These are phyloP conservation scores for Vanderwaltozyma yarrowii DNA, from an alignment of 805 yeast species.

Conservation along the genomic window DNA sequence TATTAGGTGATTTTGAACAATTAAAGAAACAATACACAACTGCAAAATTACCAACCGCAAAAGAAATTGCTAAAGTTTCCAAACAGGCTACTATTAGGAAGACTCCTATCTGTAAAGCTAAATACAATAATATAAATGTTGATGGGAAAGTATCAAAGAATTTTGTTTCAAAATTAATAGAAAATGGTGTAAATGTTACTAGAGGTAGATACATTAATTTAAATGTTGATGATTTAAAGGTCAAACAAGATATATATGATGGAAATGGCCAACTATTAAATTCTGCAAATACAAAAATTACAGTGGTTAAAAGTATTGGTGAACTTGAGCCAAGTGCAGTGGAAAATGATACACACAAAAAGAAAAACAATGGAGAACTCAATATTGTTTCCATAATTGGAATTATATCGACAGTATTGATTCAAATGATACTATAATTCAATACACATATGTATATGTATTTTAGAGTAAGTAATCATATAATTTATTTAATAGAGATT, in stretches of 20 bases:
- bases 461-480: too few species aligned
- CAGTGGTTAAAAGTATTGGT: slow-evolving; percentile 6
- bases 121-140: slow-evolving; percentile 36
- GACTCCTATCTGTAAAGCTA: slow-evolving; percentile 25
- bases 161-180: slow-evolving; percentile 36
- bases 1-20: slow-evolving; percentile 39
- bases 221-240: slow-evolving; percentile 32
- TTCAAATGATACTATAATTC: neutral
- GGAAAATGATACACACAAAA: neutral
- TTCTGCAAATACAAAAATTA: slow-evolving; percentile 12
- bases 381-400: neutral
- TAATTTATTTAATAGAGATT: too few species aligned
- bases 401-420: neutral
- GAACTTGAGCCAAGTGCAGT: too few species aligned
- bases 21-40: slow-evolving; percentile 38
- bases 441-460: too few species aligned
- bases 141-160: slow-evolving; percentile 32
- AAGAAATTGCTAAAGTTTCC: neutral
- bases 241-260: slow-evolving; percentile 35
- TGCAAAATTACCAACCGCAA: slow-evolving; percentile 20
- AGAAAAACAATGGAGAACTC: neutral
- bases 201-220: slow-evolving; percentile 44
- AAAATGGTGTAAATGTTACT: slow-evolving; percentile 37
- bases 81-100: neutral
- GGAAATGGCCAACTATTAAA: slow-evolving; percentile 31